Conservation (phyloP, 306 rosid genomes). For the Elaeagnus macrophylla region DNA sequence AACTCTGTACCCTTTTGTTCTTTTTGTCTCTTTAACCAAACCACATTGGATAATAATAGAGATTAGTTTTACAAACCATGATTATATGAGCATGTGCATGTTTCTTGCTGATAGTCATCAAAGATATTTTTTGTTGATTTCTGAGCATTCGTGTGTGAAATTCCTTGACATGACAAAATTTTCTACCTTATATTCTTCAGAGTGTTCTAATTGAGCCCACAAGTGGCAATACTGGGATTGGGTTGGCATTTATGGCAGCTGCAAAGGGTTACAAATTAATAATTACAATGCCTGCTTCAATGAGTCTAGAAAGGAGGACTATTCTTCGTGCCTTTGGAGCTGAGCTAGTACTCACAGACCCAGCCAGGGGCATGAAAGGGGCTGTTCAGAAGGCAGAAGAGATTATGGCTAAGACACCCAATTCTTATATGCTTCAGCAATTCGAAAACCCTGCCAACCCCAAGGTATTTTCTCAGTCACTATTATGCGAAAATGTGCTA, state of each 20-base stretch:
- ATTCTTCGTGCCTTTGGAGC: constrained; percentile 69
- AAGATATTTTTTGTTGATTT: constrained; percentile 8
- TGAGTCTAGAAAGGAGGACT: constrained; percentile 78
- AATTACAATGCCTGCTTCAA: constrained; percentile 81
- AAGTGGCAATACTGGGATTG: constrained; percentile 73
- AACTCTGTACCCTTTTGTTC: neutral
- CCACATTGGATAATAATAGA: neutral
- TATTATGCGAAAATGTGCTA: neutral
- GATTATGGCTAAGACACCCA: constrained; percentile 62
- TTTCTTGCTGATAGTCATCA: too few species aligned
- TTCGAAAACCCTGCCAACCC: constrained; percentile 89
- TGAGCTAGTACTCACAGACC: constrained; percentile 69
- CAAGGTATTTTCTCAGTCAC: constrained; percentile 35
- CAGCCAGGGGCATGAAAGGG: constrained; percentile 74
- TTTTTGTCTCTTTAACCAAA: neutral
- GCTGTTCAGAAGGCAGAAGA: constrained; percentile 85
- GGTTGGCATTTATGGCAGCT: constrained; percentile 80
- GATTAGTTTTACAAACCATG: neutral
- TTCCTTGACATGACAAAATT: constrained; percentile 8
- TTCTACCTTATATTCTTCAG: constrained; percentile 30
- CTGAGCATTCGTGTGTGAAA: constrained; percentile 19
- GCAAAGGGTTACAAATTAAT: constrained; percentile 62
- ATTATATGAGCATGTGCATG: neutral
- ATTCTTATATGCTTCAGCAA: constrained; percentile 67
- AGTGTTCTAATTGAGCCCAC: constrained; percentile 72